Percentiles rank a stretch among this genome's conserved stretches.
Evolutionary conservation across 1,139 yeast species (phyloP).

Genomic region (Eremothecium gossypii): DNA sequence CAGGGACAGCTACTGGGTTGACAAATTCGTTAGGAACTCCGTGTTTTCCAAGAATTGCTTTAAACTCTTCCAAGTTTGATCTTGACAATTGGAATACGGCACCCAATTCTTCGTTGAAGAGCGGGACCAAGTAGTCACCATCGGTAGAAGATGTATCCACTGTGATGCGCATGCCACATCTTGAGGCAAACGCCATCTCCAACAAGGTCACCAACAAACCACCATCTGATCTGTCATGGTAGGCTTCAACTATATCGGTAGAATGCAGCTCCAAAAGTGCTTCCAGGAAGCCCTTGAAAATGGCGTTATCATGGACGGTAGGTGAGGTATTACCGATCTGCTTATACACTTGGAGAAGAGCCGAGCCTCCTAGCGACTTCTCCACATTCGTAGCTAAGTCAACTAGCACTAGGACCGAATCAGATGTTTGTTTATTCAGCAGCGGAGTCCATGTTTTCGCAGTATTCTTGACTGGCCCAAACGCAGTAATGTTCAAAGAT

Average conservation of each 20-base stretch:
- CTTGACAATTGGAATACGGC: slow-evolving; percentile 83
- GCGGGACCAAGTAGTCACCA: slow-evolving; percentile 38
- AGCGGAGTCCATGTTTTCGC: slow-evolving; percentile 94
- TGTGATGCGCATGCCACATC: slow-evolving; percentile 62
- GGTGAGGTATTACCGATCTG: slow-evolving; percentile 82
- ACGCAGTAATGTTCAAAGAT: slow-evolving; percentile 86
- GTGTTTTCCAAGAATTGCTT: slow-evolving; percentile 41
- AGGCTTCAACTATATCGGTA: slow-evolving; percentile 62
- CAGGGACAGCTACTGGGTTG: slow-evolving; percentile 59
- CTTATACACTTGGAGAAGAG: slow-evolving; percentile 85
- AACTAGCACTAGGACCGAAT: slow-evolving; percentile 63
- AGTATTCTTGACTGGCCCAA: slow-evolving; percentile 78
- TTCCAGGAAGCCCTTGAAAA: slow-evolving; percentile 61
- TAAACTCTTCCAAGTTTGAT: slow-evolving; percentile 46
- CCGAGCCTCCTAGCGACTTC: slow-evolving; percentile 81
- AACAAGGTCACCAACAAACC: slow-evolving; percentile 77
- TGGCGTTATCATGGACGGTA: slow-evolving; percentile 59
- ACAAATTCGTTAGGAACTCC: slow-evolving; percentile 53
- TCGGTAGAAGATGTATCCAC: slow-evolving; percentile 23
- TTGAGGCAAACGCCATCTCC: slow-evolving; percentile 97
- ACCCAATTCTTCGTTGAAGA: slow-evolving; percentile 92
- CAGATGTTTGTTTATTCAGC: slow-evolving; percentile 42
- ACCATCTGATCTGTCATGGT: slow-evolving; percentile 97
- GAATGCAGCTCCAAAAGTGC: slow-evolving; percentile 64
- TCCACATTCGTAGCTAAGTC: slow-evolving; percentile 57